Base-by-base conservation (phyloP, 495 filamentous ascomycete genomes). In the Chlorociboria aeruginascens region DNA sequence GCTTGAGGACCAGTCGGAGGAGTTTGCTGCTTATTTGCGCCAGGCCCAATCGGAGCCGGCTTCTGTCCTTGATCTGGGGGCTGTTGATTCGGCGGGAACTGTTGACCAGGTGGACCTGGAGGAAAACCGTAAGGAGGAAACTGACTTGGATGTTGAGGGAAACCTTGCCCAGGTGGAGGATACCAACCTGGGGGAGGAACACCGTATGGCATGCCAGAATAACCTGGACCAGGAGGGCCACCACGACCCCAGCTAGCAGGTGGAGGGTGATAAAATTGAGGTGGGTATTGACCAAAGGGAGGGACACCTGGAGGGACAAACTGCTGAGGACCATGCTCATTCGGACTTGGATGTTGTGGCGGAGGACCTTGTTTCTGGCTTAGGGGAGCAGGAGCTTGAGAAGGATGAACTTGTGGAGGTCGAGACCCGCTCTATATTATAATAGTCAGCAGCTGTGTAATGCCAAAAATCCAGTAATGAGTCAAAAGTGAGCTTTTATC, bases 101-200 rank as follows among this genome's bases (percentile, higher is more conserved):
- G 49, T 63, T 67, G 72, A 45, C 69, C 74, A 45, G 49, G 56
- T 37, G 79, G 83, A 43, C 77, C 80, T 16, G 78, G 73, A 11
- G 62, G 56, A 33, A 62, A 69, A 34, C 57, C 54, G 41, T 55
- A 56, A 11, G 41, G 68, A 13, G 66, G 70, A 53, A 67, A 66
- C 35, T 70, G 76, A n/a, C 65, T 65, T 17, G 64, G 66, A 49
- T 63, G 66, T 37, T 60, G 76, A 34, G 78, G 81, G 57, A 89
- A 95, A 8, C 81, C 81, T 62, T 89, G 86, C n/a, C 79, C 81
- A 9, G 85, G 79, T 28, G 76, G 83, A 59, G 79, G 82, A 63
- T 78, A 88, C 87, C 87, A 94, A 40, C 79, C 82, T 14, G 80
- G 83, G 20, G 20, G 20, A 44, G 78, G 83, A 39, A 76, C 70